Evolutionary conservation across 441 rosid genomes (phyloP).

Genomic region (Rhodomyrtus psidioides): DNA sequence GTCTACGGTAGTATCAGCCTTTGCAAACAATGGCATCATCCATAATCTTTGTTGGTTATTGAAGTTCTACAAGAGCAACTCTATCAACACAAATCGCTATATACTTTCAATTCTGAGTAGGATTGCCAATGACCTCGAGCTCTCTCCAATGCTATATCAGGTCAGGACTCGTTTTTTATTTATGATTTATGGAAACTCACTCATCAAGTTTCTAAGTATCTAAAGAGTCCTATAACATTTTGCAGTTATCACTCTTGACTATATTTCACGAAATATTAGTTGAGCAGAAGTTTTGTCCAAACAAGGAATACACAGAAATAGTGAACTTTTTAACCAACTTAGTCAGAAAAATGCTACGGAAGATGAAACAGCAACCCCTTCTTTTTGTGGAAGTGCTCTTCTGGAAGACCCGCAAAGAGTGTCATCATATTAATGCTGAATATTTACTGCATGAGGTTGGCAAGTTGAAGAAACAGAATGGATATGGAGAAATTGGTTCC

Average conservation of each 20-base stretch:
- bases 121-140: conserved; percentile 81
- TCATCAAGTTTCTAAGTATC: conserved; percentile 5
- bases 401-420: conserved; percentile 83
- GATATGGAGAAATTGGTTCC: conserved; percentile 40
- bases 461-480: conserved; percentile 49
- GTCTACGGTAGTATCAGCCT: conserved; percentile 67
- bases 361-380: conserved; percentile 87
- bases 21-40: conserved; percentile 76
- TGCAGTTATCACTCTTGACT: conserved; percentile 80
- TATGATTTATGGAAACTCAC: background rate
- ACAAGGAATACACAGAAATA: conserved; percentile 53
- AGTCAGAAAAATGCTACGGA: conserved; percentile 71
- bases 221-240: conserved; percentile 6
- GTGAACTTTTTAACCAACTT: conserved; percentile 58
- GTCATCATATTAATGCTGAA: conserved; percentile 83
- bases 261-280: conserved; percentile 70
- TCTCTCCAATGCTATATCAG: conserved; percentile 98
- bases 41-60: conserved; percentile 94
- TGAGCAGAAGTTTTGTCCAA: conserved; percentile 69
- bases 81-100: conserved; percentile 53
- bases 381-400: conserved; percentile 94
- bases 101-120: conserved; percentile 57
- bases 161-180: conserved; percentile 21
- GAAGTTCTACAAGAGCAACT: conserved; percentile 74
- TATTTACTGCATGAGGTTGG: conserved; percentile 79